Percentiles rank a stretch among this genome's conserved stretches.
Conservation (phyloP, 257 asterid species). For the Coffea canephora region DNA sequence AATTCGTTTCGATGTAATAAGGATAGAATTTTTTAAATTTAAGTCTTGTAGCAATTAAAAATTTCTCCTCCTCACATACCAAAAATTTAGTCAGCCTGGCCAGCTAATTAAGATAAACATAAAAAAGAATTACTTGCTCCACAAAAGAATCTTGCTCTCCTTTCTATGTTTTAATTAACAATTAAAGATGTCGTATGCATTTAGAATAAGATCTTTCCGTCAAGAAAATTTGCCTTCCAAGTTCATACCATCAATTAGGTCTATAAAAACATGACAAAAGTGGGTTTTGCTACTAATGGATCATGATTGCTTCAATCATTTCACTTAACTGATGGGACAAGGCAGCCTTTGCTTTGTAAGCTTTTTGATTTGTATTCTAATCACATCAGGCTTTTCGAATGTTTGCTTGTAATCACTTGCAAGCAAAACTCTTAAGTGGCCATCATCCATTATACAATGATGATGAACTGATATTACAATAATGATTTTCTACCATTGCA, state of each 20-base stretch:
- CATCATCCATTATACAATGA: background rate
- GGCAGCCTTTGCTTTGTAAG: constrained; percentile 8
- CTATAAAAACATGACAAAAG: background rate
- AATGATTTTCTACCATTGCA: background rate
- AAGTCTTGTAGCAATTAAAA: background rate
- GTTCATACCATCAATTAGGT: background rate
- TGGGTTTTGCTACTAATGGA: background rate
- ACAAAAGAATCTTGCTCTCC: too few relatives aligned
- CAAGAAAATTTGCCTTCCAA: too few relatives aligned
- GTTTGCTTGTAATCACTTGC: background rate
- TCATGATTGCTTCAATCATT: background rate
- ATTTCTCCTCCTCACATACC: too few relatives aligned
- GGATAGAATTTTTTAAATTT: background rate
- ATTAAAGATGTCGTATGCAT: too few relatives aligned
- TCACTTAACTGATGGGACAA: constrained; percentile 6
- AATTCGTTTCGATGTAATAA: background rate
- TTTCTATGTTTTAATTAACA: too few relatives aligned
- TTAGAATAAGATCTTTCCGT: background rate
- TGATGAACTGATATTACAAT: background rate
- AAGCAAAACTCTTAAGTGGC: background rate
- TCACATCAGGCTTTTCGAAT: background rate
- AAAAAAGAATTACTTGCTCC: too few relatives aligned
- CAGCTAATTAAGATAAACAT: too few relatives aligned
- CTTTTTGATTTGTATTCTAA: background rate
- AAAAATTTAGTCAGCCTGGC: too few relatives aligned